These are phyloP conservation scores for Penicillium aurantiogriseum DNA, from an alignment of 2,329 filamentous ascomycete species.

Conservation along the genomic window DNA sequence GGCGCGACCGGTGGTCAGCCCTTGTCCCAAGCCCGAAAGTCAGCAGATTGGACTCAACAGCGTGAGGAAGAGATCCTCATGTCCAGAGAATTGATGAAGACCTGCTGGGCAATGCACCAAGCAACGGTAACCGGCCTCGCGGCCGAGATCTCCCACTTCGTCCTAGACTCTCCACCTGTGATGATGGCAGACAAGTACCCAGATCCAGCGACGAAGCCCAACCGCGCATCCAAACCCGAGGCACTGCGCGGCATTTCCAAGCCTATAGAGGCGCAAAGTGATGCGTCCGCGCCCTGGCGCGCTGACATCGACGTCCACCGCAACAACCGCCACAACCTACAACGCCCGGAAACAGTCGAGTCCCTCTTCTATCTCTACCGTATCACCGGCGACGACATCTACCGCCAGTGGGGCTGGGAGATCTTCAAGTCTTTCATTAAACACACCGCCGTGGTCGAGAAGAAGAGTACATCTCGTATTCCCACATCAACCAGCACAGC, in stretches of 20 bases:
- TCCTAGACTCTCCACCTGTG: constrained; percentile 67
- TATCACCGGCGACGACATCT: constrained; percentile 84
- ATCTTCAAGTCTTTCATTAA: constrained; percentile 94
- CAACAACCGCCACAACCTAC: constrained; percentile 89
- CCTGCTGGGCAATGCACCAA: constrained; percentile 97
- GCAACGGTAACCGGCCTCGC: constrained; percentile 87
- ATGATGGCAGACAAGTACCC: constrained; percentile 42
- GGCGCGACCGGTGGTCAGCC: constrained; percentile 77
- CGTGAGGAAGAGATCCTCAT: constrained; percentile 86
- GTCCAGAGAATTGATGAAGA: constrained; percentile 88
- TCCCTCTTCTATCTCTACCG: constrained; percentile 98
- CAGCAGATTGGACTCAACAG: constrained; percentile 69
- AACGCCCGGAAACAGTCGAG: constrained; percentile 95
- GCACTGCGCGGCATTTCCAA: constrained; percentile 38
- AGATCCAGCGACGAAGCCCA: constrained; percentile 31
- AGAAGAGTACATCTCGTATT: constrained; percentile 37
- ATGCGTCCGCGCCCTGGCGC: constrained; percentile 57
- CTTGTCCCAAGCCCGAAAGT: constrained; percentile 71
- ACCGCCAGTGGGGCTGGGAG: constrained; percentile 96
- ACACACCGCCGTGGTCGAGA: constrained; percentile 74
- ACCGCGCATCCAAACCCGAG: constrained; percentile 32
- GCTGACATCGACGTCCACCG: constrained; percentile 75
- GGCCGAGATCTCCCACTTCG: constrained; percentile 90
- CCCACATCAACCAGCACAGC: constrained; percentile 7
- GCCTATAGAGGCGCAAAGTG: constrained; percentile 31